Evolutionary conservation across 768 basidiomycete genomes (phyloP).

Genomic region (Candolleomyces eurysporus): DNA sequence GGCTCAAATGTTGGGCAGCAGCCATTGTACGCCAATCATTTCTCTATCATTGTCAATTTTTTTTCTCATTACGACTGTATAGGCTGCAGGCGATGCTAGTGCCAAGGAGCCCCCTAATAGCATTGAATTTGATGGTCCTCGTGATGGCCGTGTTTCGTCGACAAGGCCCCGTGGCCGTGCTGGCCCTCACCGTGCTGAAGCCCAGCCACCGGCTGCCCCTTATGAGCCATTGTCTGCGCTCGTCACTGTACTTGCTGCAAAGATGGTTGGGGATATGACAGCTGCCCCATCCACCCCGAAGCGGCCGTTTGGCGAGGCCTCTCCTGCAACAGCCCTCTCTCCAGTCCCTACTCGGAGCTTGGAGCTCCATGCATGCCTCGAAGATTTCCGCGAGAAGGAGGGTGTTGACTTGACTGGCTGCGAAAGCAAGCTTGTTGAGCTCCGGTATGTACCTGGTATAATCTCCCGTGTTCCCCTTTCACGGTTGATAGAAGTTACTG

Average conservation of each 20-base stretch:
- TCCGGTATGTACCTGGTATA: background rate
- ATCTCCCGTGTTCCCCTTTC: background rate
- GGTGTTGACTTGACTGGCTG: background rate
- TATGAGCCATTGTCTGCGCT: too few relatives aligned
- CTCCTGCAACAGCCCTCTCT: background rate
- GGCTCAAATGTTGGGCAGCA: background rate
- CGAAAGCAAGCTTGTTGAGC: background rate
- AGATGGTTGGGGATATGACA: background rate
- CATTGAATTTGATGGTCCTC: background rate
- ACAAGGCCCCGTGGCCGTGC: background rate
- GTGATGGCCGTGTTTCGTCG: background rate
- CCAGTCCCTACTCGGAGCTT: background rate
- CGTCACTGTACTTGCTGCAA: background rate
- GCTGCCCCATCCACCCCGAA: background rate
- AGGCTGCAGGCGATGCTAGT: background rate
- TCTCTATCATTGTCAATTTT: background rate
- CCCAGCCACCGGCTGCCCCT: too few relatives aligned
- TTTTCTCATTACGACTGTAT: background rate
- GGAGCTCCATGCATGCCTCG: background rate
- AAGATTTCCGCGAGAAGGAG: background rate
- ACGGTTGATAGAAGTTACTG: background rate
- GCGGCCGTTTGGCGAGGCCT: background rate
- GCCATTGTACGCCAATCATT: background rate
- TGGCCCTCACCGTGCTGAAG: background rate
- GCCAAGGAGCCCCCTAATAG: background rate